Base-by-base conservation (phyloP, 2,329 filamentous ascomycete genomes). In the Arthrocladium fulminans region DNA sequence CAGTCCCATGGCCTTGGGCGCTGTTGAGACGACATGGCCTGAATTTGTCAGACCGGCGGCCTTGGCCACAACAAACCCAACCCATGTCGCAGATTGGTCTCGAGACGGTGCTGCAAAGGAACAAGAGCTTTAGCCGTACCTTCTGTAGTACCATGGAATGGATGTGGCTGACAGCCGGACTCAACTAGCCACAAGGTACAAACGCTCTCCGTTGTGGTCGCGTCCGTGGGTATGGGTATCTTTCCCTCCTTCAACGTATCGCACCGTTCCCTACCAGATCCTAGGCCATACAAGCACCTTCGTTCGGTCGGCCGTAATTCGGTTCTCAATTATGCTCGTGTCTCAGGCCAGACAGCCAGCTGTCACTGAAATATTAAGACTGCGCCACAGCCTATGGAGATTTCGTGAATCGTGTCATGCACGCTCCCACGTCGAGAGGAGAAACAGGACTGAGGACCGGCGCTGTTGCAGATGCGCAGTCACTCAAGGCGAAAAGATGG, bases 401-500 rank as follows among this genome's bases (percentile, higher is more conserved):
- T 6, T 19, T 3, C 24, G 23, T 17, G 13, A 17, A 19, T 10
- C 17, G n/a, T n/a, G n/a, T n/a, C n/a, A n/a, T n/a, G n/a, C n/a
- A 23, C 35, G 17, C 3, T 20, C 20, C 4, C 29, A 29, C 24
- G 20, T 15, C 23, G 12, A 29, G 15, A 32, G 24, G 23, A 19
- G 20, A 9, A 7, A 15, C 7, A 35, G 15, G 15, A 27, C 6
- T n/a, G 17, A 24, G 20, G 22, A 41, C 2, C 3, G 7, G 41
- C 44, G 44, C 44, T 47, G 22, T 47, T 47, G 44, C 44, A 47
- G 44, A 39, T 47, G 44, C 44, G 44, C 44, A 47, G 34, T 38
- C 32, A 35, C 32, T 35, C 13, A 7, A 13, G 13, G 32, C 6
- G 13, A 15, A 15, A 35, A 35, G 17, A 8, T 9, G 10, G 13